Conservation (phyloP, 495 filamentous ascomycete species). For the Extremus antarcticus region DNA sequence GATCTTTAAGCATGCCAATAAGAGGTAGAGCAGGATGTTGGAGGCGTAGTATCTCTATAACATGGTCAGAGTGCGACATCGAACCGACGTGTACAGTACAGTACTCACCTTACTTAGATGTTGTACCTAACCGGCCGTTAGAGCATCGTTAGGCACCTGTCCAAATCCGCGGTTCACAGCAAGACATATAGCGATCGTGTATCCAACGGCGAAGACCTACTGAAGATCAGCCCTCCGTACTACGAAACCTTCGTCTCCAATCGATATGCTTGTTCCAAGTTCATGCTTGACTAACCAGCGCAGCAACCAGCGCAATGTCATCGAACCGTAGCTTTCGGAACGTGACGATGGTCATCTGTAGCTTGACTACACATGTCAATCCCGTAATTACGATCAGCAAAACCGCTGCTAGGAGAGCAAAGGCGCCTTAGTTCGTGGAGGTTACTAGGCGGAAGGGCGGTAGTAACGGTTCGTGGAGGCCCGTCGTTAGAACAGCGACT, state of each 20-base stretch:
- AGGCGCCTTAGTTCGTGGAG: background rate
- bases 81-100: background rate
- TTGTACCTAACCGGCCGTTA: background rate
- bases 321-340: background rate
- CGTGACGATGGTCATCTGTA: background rate
- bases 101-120: background rate
- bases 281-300: background rate
- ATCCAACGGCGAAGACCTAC: background rate
- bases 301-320: background rate
- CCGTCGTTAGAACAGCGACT: background rate
- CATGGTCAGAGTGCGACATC: background rate
- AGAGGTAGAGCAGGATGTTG: conserved; percentile 3
- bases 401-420: background rate
- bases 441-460: background rate
- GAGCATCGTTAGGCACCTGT: background rate
- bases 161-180: background rate
- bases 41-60: background rate
- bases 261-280: background rate
- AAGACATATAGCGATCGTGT: background rate
- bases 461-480: background rate
- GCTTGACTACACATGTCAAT: background rate
- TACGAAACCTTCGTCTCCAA: too few species aligned
- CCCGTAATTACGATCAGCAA: background rate
- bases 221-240: background rate
- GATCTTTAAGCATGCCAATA: background rate